These are phyloP conservation scores for Scenedesmus sp. DNA, from an alignment of 163 green algal genomes.

Conservation along the genomic window DNA sequence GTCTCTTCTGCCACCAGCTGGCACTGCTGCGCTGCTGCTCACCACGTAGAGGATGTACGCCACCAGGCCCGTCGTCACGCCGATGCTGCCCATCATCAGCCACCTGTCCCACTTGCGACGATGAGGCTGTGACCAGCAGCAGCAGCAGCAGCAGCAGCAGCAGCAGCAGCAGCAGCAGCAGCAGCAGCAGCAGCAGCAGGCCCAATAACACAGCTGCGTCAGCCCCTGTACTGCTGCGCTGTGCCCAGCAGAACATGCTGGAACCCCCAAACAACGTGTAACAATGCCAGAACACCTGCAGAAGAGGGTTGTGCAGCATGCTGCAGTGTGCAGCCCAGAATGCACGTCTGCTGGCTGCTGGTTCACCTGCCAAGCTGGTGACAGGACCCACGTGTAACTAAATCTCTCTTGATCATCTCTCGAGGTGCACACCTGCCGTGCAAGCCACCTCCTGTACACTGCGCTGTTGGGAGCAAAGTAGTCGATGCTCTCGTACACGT, in stretches of 20 bases:
- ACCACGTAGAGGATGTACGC: conserved; percentile 65
- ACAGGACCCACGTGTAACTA: too few species aligned
- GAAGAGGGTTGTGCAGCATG: neutral
- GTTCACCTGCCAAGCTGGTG: too few species aligned
- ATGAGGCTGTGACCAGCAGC: conserved; percentile 70
- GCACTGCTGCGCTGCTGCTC: neutral
- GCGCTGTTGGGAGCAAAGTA: conserved; percentile 70
- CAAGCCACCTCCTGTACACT: conserved; percentile 71
- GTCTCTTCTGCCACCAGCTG: neutral
- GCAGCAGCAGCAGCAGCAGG: neutral
- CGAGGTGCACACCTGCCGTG: conserved; percentile 47
- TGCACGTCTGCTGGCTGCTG: neutral
- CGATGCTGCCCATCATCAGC: conserved; percentile 75
- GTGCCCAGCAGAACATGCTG: neutral
- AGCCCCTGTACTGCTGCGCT: neutral
- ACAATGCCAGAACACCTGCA: neutral
- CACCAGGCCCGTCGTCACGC: conserved; percentile 65
- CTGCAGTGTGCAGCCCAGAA: neutral
- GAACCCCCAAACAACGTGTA: too few species aligned
- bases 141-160: too few species aligned
- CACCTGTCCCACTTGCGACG: conserved; percentile 72
- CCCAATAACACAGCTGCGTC: neutral
- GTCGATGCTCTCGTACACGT: conserved; percentile 71
- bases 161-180: neutral
- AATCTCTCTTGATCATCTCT: too few species aligned